Evolutionary conservation across 2,329 filamentous ascomycete genomes (phyloP).

Genomic region (Anthostomella pinea): DNA sequence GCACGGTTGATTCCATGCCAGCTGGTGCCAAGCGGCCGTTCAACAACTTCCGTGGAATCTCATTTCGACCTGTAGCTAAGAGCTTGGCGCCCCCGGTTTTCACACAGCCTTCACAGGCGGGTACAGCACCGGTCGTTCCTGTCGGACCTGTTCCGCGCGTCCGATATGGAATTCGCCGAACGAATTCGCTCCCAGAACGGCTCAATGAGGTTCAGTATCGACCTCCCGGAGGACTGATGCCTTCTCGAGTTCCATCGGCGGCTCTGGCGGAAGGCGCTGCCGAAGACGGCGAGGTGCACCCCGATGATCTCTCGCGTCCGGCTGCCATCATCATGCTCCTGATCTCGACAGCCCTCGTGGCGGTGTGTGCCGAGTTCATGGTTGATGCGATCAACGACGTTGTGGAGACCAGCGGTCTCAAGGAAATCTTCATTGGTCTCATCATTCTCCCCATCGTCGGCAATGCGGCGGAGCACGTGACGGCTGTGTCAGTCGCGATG

Average conservation of each 20-base stretch:
- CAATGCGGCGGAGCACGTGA: constrained; percentile 72
- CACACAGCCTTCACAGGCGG: constrained; percentile 40
- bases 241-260: constrained; percentile 43
- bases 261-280: constrained; percentile 31
- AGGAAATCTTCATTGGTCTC: constrained; percentile 67
- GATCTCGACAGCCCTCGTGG: constrained; percentile 62
- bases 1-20: constrained; percentile 26
- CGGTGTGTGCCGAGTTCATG: constrained; percentile 68
- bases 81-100: constrained; percentile 72
- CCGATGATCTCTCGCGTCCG: constrained; percentile 50
- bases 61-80: constrained; percentile 61
- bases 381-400: constrained; percentile 66
- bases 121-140: constrained; percentile 26
- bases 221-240: constrained; percentile 49
- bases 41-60: constrained; percentile 55
- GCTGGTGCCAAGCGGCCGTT: constrained; percentile 44
- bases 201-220: constrained; percentile 49
- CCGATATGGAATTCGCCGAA: constrained; percentile 65
- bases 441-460: constrained; percentile 72
- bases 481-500: constrained; percentile 66
- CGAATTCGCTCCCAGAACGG: constrained; percentile 70
- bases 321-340: constrained; percentile 61
- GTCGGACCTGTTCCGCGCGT: constrained; percentile 53
- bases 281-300: constrained; percentile 34
- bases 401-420: constrained; percentile 52